Evolutionary conservation across 148 eudicot species (phyloP).

Genomic region (Cornus kousa): DNA sequence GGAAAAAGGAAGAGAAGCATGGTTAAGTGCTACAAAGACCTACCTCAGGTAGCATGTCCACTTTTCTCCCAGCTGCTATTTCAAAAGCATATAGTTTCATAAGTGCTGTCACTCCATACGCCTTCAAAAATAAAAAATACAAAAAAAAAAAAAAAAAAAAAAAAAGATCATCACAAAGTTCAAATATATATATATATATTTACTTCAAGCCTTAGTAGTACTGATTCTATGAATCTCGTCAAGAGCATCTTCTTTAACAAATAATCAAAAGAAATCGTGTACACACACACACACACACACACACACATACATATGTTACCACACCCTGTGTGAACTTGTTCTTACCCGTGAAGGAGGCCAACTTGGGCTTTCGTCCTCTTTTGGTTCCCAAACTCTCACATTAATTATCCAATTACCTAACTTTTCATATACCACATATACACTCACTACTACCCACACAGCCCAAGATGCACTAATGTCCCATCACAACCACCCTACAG

Average conservation of each 20-base stretch:
- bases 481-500: no score
- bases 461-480: no score
- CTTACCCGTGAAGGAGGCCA: background rate
- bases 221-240: background rate
- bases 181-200: no score
- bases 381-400: background rate
- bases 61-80: slow-evolving; percentile 77
- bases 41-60: slow-evolving; percentile 94
- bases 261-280: background rate
- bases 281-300: background rate
- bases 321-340: no score
- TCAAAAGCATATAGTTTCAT: slow-evolving; percentile 90
- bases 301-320: background rate
- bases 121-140: slow-evolving; percentile 47
- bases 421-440: background rate
- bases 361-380: background rate
- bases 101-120: slow-evolving; percentile 85
- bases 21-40: background rate
- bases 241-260: background rate
- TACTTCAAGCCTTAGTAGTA: no score
- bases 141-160: background rate
- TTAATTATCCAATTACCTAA: background rate
- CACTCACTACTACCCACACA: background rate
- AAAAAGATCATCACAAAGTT: background rate
- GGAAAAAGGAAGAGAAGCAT: background rate